Evolutionary conservation across 495 filamentous ascomycete species (phyloP).

Genomic region (Podospora australis): DNA sequence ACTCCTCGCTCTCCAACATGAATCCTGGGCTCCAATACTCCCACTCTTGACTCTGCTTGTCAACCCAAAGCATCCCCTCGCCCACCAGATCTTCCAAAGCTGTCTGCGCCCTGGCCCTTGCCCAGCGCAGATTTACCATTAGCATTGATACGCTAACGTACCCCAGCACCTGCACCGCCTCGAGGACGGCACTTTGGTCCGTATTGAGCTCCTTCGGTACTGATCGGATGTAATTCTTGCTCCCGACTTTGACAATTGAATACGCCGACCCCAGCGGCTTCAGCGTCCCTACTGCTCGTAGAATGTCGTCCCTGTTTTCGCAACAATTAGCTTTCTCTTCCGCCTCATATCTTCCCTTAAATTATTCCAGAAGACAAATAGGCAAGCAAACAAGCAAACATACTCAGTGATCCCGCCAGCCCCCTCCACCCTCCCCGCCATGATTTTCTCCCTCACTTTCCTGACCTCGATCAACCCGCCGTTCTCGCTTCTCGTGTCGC

Average conservation of each 20-base stretch:
- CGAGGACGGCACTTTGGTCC: constrained; percentile 87
- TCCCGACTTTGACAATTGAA: constrained; percentile 71
- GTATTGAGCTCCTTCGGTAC: constrained; percentile 95
- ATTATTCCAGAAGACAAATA: not conserved
- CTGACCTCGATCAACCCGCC: constrained; percentile 81
- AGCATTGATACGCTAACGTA: constrained; percentile 91
- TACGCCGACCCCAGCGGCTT: constrained; percentile 85
- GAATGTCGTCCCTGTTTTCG: constrained; percentile 71
- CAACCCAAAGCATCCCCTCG: constrained; percentile 91
- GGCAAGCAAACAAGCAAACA: not conserved
- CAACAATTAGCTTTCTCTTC: not conserved
- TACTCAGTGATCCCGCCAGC: constrained; percentile 60
- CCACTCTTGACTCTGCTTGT: constrained; percentile 73
- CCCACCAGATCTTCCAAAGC: constrained; percentile 86
- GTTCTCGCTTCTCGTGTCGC: constrained; percentile 81
- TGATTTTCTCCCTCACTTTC: constrained; percentile 70
- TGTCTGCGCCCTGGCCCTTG: constrained; percentile 74
- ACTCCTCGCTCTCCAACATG: constrained; percentile 32
- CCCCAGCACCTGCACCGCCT: constrained; percentile 76
- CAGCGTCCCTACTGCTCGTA: constrained; percentile 81
- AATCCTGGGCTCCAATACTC: constrained; percentile 92
- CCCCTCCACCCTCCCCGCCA: constrained; percentile 66
- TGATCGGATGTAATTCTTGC: constrained; percentile 80
- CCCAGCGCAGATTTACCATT: constrained; percentile 83
- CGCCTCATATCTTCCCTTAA: not conserved